Percentiles rank a stretch among this genome's conserved stretches.
Conservation (phyloP, 2,329 filamentous ascomycete genomes). For the Mollisia scopiformis region DNA sequence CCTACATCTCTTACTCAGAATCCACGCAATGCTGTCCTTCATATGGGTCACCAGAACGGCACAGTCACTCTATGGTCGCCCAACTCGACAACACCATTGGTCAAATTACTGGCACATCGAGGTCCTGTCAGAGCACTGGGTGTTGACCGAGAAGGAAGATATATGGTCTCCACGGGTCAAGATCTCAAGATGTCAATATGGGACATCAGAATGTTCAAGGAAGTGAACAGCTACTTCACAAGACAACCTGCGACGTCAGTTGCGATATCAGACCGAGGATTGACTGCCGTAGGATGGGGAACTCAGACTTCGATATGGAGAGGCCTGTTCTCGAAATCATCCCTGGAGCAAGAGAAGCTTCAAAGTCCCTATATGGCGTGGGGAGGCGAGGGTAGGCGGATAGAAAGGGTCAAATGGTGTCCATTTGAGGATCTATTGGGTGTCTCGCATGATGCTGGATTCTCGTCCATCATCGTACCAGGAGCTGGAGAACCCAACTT, state of each 20-base stretch:
- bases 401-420: conserved; percentile 88
- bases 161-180: conserved; percentile 93
- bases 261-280: conserved; percentile 83
- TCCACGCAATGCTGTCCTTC: conserved; percentile 87
- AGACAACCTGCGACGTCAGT: conserved; percentile 81
- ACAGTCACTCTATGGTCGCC: conserved; percentile 96
- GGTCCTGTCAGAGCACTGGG: conserved; percentile 87
- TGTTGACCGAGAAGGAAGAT: conserved; percentile 86
- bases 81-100: conserved; percentile 81
- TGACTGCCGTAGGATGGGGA: conserved; percentile 90
- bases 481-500: conserved; percentile 97
- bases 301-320: conserved; percentile 91
- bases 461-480: conserved; percentile 87
- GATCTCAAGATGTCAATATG: conserved; percentile 92
- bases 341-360: conserved; percentile 74
- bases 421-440: conserved; percentile 94
- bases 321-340: conserved; percentile 78
- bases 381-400: conserved; percentile 80
- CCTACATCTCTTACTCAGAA: conserved; percentile 87
- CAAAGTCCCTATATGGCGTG: conserved; percentile 91
- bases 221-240: conserved; percentile 88
- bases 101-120: conserved; percentile 87
- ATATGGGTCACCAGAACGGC: conserved; percentile 93
- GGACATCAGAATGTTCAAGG: conserved; percentile 93
- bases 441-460: conserved; percentile 81